Evolutionary conservation across 495 filamentous ascomycete species (phyloP).

Genomic region (Cairneyella variabilis): DNA sequence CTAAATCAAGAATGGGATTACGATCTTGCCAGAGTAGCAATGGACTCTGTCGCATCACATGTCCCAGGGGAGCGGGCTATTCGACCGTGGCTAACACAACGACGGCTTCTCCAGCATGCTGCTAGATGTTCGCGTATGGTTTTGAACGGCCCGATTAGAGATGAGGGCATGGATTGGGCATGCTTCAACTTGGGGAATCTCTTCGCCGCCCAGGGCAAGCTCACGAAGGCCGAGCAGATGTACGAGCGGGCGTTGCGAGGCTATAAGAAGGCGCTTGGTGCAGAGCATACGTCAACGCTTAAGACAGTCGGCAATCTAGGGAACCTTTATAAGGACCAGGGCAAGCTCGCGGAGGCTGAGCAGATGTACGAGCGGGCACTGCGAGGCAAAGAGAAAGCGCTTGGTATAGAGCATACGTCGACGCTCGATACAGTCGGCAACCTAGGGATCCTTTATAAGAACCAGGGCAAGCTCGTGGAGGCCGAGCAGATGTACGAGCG

Average conservation of each 20-base stretch:
- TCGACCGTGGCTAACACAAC: slow-evolving; percentile 24
- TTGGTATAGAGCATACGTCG: no score
- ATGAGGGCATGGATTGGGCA: slow-evolving; percentile 26
- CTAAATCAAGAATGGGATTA: slow-evolving; percentile 15
- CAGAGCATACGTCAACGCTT: slow-evolving; percentile 36
- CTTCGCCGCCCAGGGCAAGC: slow-evolving; percentile 26
- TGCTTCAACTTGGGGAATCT: slow-evolving; percentile 24
- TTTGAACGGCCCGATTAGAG: slow-evolving; percentile 33
- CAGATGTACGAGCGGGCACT: slow-evolving; percentile 32
- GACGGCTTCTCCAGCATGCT: background rate
- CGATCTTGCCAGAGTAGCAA: slow-evolving; percentile 10
- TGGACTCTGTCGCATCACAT: slow-evolving; percentile 11
- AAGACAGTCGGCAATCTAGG: slow-evolving; percentile 26
- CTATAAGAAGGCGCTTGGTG: slow-evolving; percentile 33
- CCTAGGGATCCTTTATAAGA: slow-evolving; percentile 27
- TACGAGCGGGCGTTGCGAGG: slow-evolving; percentile 26
- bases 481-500: slow-evolving; percentile 30
- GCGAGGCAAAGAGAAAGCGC: slow-evolving; percentile 32
- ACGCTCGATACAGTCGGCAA: no score
- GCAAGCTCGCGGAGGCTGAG: slow-evolving; percentile 29
- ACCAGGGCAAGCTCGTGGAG: slow-evolving; percentile 26
- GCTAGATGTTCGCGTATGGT: slow-evolving; percentile 21
- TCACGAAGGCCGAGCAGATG: slow-evolving; percentile 28
- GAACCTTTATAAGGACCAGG: slow-evolving; percentile 26
- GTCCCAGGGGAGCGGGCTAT: slow-evolving; percentile 13